Conservation (phyloP, 495 filamentous ascomycete genomes). For the Daldinia decipiens region DNA sequence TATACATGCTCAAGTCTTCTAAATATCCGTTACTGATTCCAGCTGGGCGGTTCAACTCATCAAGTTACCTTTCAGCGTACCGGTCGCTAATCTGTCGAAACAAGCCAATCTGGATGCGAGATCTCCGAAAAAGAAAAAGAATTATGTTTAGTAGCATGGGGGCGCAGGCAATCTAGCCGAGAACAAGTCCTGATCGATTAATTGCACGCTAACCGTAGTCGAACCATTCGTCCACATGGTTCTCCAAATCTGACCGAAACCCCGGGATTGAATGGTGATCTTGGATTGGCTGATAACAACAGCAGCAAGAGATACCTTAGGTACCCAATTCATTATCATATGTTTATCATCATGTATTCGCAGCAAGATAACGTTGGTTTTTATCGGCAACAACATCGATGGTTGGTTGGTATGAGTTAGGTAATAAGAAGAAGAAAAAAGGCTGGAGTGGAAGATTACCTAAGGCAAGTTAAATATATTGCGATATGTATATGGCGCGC, state of each 20-base stretch:
- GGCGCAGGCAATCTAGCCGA: slow-evolving; percentile 46
- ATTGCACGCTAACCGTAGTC: slow-evolving; percentile 43
- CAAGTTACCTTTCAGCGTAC: slow-evolving; percentile 30
- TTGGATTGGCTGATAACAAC: slow-evolving; percentile 33
- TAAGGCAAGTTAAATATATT: too few relatives aligned
- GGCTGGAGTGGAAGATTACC: too few relatives aligned
- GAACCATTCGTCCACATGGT: slow-evolving; percentile 45
- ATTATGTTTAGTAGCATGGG: slow-evolving; percentile 37
- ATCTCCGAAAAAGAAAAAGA: slow-evolving; percentile 34
- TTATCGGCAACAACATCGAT: not conserved
- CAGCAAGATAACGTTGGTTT: not conserved
- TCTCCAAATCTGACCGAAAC: slow-evolving; percentile 46
- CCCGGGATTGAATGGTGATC: slow-evolving; percentile 38
- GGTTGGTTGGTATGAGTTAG: too few relatives aligned
- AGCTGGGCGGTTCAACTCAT: slow-evolving; percentile 26
- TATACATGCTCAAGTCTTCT: not conserved
- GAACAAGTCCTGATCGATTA: slow-evolving; percentile 42
- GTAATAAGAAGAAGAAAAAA: too few relatives aligned
- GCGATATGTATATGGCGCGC: too few relatives aligned
- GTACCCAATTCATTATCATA: not conserved
- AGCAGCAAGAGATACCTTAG: not conserved
- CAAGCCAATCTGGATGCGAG: slow-evolving; percentile 46
- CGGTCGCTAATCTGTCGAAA: slow-evolving; percentile 46
- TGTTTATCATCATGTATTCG: not conserved
- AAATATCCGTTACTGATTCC: slow-evolving; percentile 23